Base-by-base conservation (phyloP, 164 flowering plant genomes). In the Berberis thunbergii region DNA sequence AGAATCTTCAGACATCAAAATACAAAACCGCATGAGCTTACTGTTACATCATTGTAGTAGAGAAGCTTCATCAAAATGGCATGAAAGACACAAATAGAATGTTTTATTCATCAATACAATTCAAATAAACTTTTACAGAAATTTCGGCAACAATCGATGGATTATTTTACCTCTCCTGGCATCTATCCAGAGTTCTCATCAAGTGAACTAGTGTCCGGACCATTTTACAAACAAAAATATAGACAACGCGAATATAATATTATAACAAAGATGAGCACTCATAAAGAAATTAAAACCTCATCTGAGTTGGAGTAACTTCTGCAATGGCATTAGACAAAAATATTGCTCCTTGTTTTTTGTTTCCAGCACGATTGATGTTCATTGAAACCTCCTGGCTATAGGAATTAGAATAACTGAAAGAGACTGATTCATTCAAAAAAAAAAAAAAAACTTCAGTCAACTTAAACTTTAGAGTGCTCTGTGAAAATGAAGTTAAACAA, bases 151-250 rank as follows among this genome's bases (percentile, higher is more conserved):
- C 26, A 26, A 26, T 26, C 26, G 26, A 26, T 26, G 26, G 39
- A 4, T 5, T 52, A 5, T 41, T 4, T 65, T 73, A 89, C 98
- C 91, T 86, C 95, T 61, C 84, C 91, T 49, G 98, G 98, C 97
- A 88, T 93, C 67, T 81, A 69, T 90, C 98, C 50, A 93, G 82
- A 61, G 98, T 93, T 76, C 97, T 84, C 98, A 90, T 90, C 72
- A 93, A 72, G 68, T 90, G 97, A 77, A 88, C 87, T 57, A 93
- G 78, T 7, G 96, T 93, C 1, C 97, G 84, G 54, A 93, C 80
- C 98, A 93, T 90, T 72, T 88, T 93, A 73, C 98, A 90, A 54
- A 2, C 10, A 48, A 48, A 48, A 48, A 6, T 48, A 6, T 48
- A 12, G n/a, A 26, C 26, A 52, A 52, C 8, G n/a, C 54, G n/a